Conservation (phyloP, 495 filamentous ascomycete species). For the Bombardia bombarda region DNA sequence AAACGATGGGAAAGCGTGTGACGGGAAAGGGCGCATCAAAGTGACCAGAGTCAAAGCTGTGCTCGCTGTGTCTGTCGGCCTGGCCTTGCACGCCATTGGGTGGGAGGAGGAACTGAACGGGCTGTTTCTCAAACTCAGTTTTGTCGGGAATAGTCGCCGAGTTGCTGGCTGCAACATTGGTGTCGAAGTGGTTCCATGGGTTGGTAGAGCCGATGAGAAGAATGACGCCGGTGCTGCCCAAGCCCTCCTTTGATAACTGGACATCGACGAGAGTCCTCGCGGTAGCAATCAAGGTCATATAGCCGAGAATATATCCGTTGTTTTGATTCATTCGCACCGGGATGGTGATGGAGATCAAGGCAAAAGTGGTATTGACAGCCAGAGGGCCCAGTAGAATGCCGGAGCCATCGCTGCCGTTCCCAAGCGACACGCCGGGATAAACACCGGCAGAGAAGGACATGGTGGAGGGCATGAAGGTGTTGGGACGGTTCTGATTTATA, state of each 20-base stretch:
- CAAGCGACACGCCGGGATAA: constrained; percentile 46
- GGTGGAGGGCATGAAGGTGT: constrained; percentile 27
- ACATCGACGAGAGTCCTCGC: constrained; percentile 51
- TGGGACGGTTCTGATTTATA: constrained; percentile 27
- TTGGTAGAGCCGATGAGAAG: constrained; percentile 60
- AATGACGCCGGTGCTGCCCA: constrained; percentile 58
- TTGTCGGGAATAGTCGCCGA: constrained; percentile 20
- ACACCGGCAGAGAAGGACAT: constrained; percentile 30
- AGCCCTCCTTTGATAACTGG: constrained; percentile 52
- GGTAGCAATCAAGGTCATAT: constrained; percentile 64
- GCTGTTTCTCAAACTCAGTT: constrained; percentile 26
- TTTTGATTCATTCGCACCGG: constrained; percentile 61
- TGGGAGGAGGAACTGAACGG: constrained; percentile 40
- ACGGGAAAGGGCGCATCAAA: constrained; percentile 48
- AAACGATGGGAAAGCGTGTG: constrained; percentile 47
- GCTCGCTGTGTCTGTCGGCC: constrained; percentile 38
- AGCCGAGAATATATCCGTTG: constrained; percentile 56
- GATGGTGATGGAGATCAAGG: constrained; percentile 73
- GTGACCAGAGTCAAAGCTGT: constrained; percentile 30
- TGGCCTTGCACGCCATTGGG: constrained; percentile 26
- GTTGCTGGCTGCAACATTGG: constrained; percentile 25
- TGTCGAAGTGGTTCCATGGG: constrained; percentile 55
- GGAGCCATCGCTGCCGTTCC: constrained; percentile 31
- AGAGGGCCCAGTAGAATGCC: constrained; percentile 63
- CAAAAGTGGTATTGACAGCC: constrained; percentile 56